Conservation (phyloP, 73 alveolate species). For the Tetrahymena elliotti region DNA sequence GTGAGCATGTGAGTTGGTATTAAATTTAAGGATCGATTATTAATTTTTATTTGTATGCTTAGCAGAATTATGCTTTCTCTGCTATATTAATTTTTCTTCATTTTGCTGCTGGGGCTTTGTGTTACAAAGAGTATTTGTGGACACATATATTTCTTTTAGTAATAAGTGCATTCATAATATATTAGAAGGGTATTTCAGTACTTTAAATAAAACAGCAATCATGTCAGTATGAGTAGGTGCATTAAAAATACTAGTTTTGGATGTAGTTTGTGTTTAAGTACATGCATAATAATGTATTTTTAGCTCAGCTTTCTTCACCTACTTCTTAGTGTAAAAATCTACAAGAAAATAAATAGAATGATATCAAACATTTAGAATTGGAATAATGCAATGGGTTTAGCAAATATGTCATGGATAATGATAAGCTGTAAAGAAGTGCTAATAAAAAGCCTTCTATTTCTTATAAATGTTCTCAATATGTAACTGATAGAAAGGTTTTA, state of each 20-base stretch:
- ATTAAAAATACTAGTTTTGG: neutral
- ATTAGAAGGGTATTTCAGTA: neutral
- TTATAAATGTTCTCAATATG: neutral
- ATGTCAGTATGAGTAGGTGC: neutral
- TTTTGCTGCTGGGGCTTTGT: neutral
- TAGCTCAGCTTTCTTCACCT: neutral
- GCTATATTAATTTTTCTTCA: neutral
- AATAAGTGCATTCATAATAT: neutral
- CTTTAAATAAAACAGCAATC: neutral
- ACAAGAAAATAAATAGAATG: neutral
- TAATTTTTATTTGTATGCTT: neutral
- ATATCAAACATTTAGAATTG: neutral
- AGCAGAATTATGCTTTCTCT: neutral
- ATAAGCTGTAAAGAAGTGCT: neutral
- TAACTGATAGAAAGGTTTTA: neutral
- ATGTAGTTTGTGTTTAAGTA: neutral
- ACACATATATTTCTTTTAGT: neutral
- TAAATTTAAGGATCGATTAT: neutral
- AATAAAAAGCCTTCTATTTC: neutral
- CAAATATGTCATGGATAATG: neutral
- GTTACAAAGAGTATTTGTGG: neutral
- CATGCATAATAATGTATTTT: neutral
- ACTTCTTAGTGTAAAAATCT: neutral
- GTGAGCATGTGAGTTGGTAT: neutral
- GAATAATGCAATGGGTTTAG: neutral